A percentile compares a stretch with the other conserved stretches of the same genome.
Evolutionary conservation across 73 alveolate genomes (phyloP).

Genomic region (Paramecium tetraurelia): DNA sequence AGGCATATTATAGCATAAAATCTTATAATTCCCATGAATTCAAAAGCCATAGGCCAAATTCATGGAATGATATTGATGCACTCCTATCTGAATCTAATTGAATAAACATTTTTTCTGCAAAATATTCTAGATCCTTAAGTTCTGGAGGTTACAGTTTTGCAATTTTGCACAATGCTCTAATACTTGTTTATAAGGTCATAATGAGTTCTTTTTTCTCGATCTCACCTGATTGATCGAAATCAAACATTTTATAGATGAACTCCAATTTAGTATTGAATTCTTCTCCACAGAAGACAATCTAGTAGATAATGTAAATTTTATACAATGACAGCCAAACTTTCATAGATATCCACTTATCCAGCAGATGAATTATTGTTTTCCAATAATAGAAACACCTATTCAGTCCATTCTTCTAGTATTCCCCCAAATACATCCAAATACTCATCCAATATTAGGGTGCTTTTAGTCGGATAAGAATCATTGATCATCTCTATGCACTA

Average conservation of each 20-base stretch:
- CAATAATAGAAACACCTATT: conserved; percentile 34
- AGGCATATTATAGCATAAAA: conserved; percentile 53
- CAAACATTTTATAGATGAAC: conserved; percentile 53
- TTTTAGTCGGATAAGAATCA: conserved; percentile 51
- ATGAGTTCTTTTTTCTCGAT: conserved; percentile 48
- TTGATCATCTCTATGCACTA: conserved; percentile 42
- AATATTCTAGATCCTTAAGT: conserved; percentile 40
- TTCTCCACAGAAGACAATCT: conserved; percentile 58
- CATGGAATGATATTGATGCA: conserved; percentile 48
- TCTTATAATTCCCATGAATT: conserved; percentile 58
- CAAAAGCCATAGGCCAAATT: conserved; percentile 39
- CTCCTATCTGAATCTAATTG: conserved; percentile 55
- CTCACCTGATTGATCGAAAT: conserved; percentile 46
- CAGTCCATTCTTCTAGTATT: conserved; percentile 42
- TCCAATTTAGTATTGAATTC: conserved; percentile 42
- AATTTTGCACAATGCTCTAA: conserved; percentile 56
- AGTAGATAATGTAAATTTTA: not conserved
- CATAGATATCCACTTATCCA: conserved; percentile 58
- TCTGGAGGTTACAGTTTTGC: conserved; percentile 51
- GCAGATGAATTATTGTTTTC: conserved; percentile 54
- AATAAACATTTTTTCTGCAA: conserved; percentile 32
- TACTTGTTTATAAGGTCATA: conserved; percentile 36
- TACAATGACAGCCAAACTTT: conserved; percentile 60
- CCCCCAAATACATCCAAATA: conserved; percentile 56
- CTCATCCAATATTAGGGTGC: conserved; percentile 38